Evolutionary conservation across 2,329 filamentous ascomycete species (phyloP), one percentile per base, ranked within the genome.

Genomic region (Byssoonygena ceratinophila): DNA sequence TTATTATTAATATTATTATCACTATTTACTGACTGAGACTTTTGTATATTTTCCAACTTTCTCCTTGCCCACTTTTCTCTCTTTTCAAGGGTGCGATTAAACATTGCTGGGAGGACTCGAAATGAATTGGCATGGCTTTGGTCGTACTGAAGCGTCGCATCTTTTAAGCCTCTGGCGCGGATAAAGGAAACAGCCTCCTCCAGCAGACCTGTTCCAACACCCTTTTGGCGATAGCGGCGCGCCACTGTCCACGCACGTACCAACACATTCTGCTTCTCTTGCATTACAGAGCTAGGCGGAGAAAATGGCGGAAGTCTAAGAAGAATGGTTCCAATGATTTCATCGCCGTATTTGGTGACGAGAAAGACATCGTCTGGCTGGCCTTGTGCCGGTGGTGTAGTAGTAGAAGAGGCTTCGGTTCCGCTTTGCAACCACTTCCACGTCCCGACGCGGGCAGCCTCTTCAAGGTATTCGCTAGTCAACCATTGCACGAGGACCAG

Each of bases 161-260:
- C 81, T 54, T 78, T 78, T 32, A 85, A 85, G 54, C 83, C 84
- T 62, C 77, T 79, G 66, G 82, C 81, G 59, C 78, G 78, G 55
- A 84, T 83, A 51, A 84, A 66, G 52, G 76, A 75, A 2, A 91
- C 81, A 1, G 85, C 87, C 60, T 86, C 84, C 59, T 84, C 78
- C 45, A 95, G 72, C 60, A 95, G 69, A 25, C 81, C 83, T 36
- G 73, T 76, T 2, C 88, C 89, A 23, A 94, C 74, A 0, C 88
- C 87, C 57, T 80, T 79, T 27, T 79, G 74, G 23, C 89, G 77
- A 65, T 87, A 88, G 59, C 76, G 74, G 47, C 82, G 69, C 63
- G 76, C 76, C 1, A 88, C 86, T 1, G 87, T 91, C 88, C 89
- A 95, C 1, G 85, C 88, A 23, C 85, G 79, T 53, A 95, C 83